A percentile compares a stretch with the other conserved stretches of the same genome.
These are phyloP conservation scores for Ilex paraguariensis DNA, from an alignment of 305 asterid species.

Conservation along the genomic window DNA sequence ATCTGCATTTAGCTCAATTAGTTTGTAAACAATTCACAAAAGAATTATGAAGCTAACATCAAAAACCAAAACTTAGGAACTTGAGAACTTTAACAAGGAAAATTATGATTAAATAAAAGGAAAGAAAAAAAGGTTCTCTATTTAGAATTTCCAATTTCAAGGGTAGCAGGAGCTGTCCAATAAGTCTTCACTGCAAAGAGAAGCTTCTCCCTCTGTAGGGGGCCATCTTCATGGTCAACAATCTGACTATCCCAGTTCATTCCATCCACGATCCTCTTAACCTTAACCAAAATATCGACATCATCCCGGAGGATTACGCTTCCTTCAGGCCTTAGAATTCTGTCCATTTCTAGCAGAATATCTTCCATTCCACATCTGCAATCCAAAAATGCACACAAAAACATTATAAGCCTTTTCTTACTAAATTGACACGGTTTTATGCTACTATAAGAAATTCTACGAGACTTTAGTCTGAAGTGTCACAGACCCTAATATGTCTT, in stretches of 20 bases:
- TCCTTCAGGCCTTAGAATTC: constrained; percentile 55
- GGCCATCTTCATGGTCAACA: constrained; percentile 58
- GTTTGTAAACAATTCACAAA: neutral
- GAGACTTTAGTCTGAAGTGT: too few relatives aligned
- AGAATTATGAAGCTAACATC: neutral
- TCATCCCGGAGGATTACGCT: constrained; percentile 48
- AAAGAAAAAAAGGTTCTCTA: too few relatives aligned
- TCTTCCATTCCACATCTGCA: constrained; percentile 50
- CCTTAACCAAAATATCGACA: constrained; percentile 36
- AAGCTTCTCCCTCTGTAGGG: constrained; percentile 49
- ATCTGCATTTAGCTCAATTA: neutral
- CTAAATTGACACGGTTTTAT: too few relatives aligned
- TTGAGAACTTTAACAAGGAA: neutral
- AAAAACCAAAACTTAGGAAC: too few relatives aligned
- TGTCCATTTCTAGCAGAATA: constrained; percentile 49
- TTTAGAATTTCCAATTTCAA: constrained; percentile 5
- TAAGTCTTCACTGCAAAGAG: constrained; percentile 47
- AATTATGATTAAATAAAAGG: neutral
- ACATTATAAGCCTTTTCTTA: too few relatives aligned
- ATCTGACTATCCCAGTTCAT: constrained; percentile 50
- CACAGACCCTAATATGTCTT: neutral
- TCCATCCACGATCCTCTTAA: constrained; percentile 41
- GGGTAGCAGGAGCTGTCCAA: constrained; percentile 47
- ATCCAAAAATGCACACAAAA: neutral
- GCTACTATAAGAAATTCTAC: too few relatives aligned